A percentile compares a stretch with the other conserved stretches of the same genome.
Evolutionary conservation across 306 rosid genomes (phyloP).

Genomic region (Sindora glabra): DNA sequence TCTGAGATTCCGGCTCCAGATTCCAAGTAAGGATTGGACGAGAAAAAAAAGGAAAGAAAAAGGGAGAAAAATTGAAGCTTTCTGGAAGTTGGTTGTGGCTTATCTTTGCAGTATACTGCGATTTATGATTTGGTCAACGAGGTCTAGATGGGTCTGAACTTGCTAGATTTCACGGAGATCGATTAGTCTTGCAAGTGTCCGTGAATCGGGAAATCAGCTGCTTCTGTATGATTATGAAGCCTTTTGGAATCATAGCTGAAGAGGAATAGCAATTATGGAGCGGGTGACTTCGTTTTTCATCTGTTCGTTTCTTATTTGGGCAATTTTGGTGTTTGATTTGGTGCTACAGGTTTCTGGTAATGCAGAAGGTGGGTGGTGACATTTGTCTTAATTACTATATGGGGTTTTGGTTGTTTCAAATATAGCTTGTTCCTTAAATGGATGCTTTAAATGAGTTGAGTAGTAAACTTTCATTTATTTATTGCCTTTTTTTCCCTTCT

Average conservation of each 20-base stretch:
- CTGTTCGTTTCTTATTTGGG: slow-evolving; percentile 34
- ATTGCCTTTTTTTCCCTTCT: too few species aligned
- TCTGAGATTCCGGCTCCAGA: slow-evolving; percentile 18
- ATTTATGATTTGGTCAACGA: slow-evolving; percentile 24
- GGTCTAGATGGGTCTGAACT: slow-evolving; percentile 11
- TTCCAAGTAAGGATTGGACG: background rate
- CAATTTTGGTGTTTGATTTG: slow-evolving; percentile 45
- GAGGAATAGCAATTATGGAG: slow-evolving; percentile 16
- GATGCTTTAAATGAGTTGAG: slow-evolving; percentile 6
- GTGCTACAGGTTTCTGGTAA: slow-evolving; percentile 40
- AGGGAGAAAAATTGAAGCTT: slow-evolving; percentile 14
- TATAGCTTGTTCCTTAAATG: background rate
- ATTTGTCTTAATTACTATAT: background rate
- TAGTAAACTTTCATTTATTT: background rate
- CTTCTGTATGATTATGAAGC: slow-evolving; percentile 25
- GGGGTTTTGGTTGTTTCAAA: slow-evolving; percentile 6
- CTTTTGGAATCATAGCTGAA: slow-evolving; percentile 13
- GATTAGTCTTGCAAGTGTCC: background rate
- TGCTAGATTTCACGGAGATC: slow-evolving; percentile 26
- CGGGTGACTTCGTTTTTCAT: slow-evolving; percentile 25
- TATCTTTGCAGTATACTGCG: background rate
- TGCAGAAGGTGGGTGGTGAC: slow-evolving; percentile 64
- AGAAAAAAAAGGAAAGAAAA: too few species aligned
- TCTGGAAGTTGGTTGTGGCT: slow-evolving; percentile 14
- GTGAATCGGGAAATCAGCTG: slow-evolving; percentile 10